These are phyloP conservation scores for Andrographis paniculata DNA, from an alignment of 305 asterid species.

Conservation along the genomic window DNA sequence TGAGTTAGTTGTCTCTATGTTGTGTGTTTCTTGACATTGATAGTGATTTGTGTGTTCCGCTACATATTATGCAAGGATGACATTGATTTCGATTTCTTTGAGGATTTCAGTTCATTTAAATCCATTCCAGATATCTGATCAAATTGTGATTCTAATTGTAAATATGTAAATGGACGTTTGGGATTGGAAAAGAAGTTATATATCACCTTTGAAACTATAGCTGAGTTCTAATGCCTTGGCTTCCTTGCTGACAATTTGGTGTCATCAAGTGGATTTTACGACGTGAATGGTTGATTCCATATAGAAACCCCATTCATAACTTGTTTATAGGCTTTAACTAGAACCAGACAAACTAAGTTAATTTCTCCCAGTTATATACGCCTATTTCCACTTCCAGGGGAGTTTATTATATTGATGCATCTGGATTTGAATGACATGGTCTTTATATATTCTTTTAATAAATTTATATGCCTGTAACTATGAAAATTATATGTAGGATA, in stretches of 20 bases:
- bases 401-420: slow-evolving; percentile 1
- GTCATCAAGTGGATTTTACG: too few species aligned
- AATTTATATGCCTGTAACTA: slow-evolving; percentile 15
- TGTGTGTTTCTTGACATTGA: neutral
- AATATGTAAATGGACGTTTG: too few species aligned
- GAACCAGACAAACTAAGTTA: slow-evolving; percentile 1
- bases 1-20: slow-evolving; percentile 1
- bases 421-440: slow-evolving; percentile 3
- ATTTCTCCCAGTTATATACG: neutral
- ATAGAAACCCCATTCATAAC: slow-evolving; percentile 6
- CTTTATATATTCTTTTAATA: slow-evolving; percentile 1
- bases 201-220: neutral
- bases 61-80: too few species aligned
- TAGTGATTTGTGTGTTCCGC: too few species aligned
- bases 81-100: too few species aligned
- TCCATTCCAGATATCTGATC: too few species aligned
- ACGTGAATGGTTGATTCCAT: neutral
- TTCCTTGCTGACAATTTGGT: neutral
- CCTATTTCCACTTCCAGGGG: neutral
- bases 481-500: slow-evolving; percentile 38
- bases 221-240: neutral
- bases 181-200: neutral
- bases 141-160: too few species aligned
- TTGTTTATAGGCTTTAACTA: slow-evolving; percentile 2
- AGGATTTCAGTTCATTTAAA: too few species aligned